Evolutionary conservation across 1,139 yeast genomes (phyloP).

Genomic region (Hanseniaspora uvarum): DNA sequence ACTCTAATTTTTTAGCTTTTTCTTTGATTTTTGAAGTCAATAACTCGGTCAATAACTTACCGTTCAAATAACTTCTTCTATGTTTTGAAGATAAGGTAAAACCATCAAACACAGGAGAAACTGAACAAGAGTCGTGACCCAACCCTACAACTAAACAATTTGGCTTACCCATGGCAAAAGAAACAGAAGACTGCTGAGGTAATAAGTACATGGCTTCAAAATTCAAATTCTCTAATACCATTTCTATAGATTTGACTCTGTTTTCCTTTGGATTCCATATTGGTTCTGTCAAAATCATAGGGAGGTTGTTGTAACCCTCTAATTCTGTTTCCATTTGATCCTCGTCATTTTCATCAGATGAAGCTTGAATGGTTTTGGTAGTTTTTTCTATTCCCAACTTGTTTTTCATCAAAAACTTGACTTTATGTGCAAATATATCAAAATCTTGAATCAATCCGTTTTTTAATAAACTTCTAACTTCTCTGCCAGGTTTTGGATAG

Average conservation of each 20-base stretch:
- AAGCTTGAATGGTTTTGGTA: slow-evolving; percentile 25
- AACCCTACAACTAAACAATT: slow-evolving; percentile 87
- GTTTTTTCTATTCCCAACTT: slow-evolving; percentile 24
- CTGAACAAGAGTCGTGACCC: slow-evolving; percentile 76
- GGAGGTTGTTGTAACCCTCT: slow-evolving; percentile 37
- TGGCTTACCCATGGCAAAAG: slow-evolving; percentile 90
- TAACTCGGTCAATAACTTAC: slow-evolving; percentile 39
- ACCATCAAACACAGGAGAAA: slow-evolving; percentile 91
- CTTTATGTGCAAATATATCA: slow-evolving; percentile 66
- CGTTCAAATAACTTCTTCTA: slow-evolving; percentile 57
- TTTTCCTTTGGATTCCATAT: slow-evolving; percentile 69
- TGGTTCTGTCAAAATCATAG: slow-evolving; percentile 72
- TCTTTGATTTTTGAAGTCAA: slow-evolving; percentile 20
- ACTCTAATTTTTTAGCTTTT: slow-evolving; percentile 18
- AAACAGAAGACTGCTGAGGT: slow-evolving; percentile 76
- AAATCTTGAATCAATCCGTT: slow-evolving; percentile 52
- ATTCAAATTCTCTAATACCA: slow-evolving; percentile 58
- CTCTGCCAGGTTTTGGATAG: slow-evolving; percentile 42
- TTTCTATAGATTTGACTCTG: slow-evolving; percentile 63
- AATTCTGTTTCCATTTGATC: slow-evolving; percentile 36
- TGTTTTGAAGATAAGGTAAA: slow-evolving; percentile 67
- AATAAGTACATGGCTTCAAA: slow-evolving; percentile 83
- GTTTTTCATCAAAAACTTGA: slow-evolving; percentile 41
- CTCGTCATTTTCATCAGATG: slow-evolving; percentile 31
- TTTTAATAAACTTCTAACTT: slow-evolving; percentile 48